phyloP scores from a whole-genome alignment of 1,284 basidiomycete species.

The Ustilago lituana region DNA sequence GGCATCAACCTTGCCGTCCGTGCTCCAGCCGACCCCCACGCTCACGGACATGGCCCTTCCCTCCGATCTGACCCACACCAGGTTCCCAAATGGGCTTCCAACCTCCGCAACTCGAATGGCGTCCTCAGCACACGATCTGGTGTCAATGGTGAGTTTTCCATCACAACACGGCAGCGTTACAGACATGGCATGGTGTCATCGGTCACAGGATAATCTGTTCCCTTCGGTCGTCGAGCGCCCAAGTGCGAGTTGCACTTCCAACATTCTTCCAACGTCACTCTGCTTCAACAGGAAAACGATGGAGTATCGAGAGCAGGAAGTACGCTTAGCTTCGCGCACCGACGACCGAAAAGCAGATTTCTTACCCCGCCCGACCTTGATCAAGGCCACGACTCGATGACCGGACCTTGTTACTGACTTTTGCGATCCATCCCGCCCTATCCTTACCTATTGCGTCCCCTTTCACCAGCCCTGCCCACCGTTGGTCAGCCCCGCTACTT shows the following conservation, averaged over 20 bases:
- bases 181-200: no score
- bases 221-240: no score
- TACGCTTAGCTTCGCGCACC: no score
- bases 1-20: conserved; percentile 58
- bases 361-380: no score
- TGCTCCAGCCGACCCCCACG: conserved; percentile 57
- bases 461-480: conserved; percentile 51
- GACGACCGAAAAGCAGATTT: neutral
- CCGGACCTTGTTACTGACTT: neutral
- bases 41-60: conserved; percentile 51
- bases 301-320: no score
- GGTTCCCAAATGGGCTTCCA: conserved; percentile 48
- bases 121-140: conserved; percentile 47
- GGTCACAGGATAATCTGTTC: no score
- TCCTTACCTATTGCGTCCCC: no score
- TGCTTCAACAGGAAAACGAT: no score
- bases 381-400: no score
- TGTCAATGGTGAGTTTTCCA: conserved; percentile 48
- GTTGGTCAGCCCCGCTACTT: conserved; percentile 56
- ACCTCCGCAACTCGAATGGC: conserved; percentile 48
- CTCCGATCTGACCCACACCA: conserved; percentile 52
- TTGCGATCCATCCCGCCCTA: no score
- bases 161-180: neutral
- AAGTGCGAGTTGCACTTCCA: no score
- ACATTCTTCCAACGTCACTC: no score